Base-by-base conservation (phyloP, 2,329 filamentous ascomycete species). In the Talaromyces atroroseus region DNA sequence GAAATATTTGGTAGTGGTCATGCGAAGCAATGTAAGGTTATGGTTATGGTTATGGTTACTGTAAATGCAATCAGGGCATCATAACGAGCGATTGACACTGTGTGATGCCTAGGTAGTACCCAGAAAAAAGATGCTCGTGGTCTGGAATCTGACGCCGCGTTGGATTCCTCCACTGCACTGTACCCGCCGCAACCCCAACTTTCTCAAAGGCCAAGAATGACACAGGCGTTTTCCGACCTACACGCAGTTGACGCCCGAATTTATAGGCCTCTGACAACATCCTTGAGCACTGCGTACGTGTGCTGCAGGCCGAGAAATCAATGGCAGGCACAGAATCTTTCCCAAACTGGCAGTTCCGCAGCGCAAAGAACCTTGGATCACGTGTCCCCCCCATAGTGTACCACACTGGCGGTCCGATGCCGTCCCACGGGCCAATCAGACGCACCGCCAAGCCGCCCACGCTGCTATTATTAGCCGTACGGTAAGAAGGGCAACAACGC, bases 291-390 rank as follows among this genome's bases (percentile, higher is more conserved):
- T 4, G 24, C 24, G 24, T 26, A 8, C 24, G 3, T 29, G 26
- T 29, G 26, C 32, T 16, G 32, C 32, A 2, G 12, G 32, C 32
- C 14, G 32, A 36, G 11, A 16, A 44, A 52, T n/a, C n/a, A 44
- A 18, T 45, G 36, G 29, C 29, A 51, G 36, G 3, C 48, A 50
- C 21, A 6, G 16, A 34, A 45, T 52, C 26, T 52, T 52, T 21
- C 50, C 50, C 50, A 23, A 21, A 34, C 24, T 34, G 50, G 50
- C 50, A 52, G 40, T 52, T 52, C 50, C 50, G 50, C 6, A n/a
- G 42, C 14, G 34, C 38, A 32, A 29, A 29, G n/a, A 29, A 3
- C 32, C 49, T 51, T 42, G 49, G 10, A 42, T 52, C 50, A 52
- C 50, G 40, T 52, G 50, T n/a, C n/a, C n/a, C 24, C 23, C n/a